Evolutionary conservation across 2,329 filamentous ascomycete genomes (phyloP), one percentile per base, ranked within the genome.

Genomic region (Nannizziopsis arthrosporioides): DNA sequence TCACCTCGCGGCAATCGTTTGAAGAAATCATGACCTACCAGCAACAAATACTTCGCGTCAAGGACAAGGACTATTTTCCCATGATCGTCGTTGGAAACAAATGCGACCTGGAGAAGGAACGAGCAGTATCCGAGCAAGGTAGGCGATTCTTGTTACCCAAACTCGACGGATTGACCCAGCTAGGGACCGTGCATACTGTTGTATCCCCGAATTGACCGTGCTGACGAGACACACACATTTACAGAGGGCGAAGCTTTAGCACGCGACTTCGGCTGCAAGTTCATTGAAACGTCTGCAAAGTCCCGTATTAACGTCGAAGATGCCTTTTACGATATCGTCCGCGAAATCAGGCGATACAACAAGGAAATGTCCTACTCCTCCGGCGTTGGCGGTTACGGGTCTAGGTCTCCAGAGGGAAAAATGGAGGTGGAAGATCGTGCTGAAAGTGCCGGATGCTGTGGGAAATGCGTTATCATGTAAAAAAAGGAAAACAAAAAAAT

Each of bases 81-180:
- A 96, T 98, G 75, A 94, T 96, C 50, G 85, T 98, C 40, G 92
- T 96, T 37, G 92, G 88, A 60, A 98, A 98, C 80, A 98, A 98
- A 77, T 95, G 90, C 72, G 92, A 98, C 86, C 73, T 98, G 67
- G 90, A 95, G 63, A 75, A 76, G 59, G 90, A 98, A 71, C 80
- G 92, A 63, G 85, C 90, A 61, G 92, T 98, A 51, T 84, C 86
- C 55, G 82, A 84, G 73, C 82, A 93, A 80, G 90, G 90, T 94
- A 77, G 55, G 80, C 70, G 2, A 38, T 8, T 10, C 18, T 9
- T 19, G 14, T 11, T n/a, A 15, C 32, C 10, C 10, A 36, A 15
- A 17, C 5, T 11, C 30, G 34, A 14, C n/a, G 22, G 12, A 42
- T 42, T 42, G 39, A 19, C n/a, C 15, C 22, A 27, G 22, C 22